These are phyloP conservation scores for Medicago lupulina DNA, from an alignment of 306 rosid genomes.

Conservation along the genomic window DNA sequence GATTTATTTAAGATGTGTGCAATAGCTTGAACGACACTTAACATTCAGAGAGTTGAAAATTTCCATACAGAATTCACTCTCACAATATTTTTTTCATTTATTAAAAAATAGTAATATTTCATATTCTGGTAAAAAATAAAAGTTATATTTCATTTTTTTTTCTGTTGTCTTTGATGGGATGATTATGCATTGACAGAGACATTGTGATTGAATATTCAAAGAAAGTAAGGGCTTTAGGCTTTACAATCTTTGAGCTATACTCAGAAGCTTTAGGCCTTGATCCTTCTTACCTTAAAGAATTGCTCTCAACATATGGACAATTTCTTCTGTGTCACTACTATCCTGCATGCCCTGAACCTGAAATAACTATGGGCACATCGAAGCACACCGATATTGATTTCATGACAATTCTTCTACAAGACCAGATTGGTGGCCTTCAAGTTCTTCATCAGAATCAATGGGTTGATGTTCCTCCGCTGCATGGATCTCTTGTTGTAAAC, in stretches of 20 bases:
- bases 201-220: conserved; percentile 49
- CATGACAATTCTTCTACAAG: conserved; percentile 55
- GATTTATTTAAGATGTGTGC: no score
- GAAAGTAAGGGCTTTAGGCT: conserved; percentile 37
- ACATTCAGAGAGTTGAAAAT: no score
- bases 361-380: conserved; percentile 40
- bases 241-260: conserved; percentile 36
- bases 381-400: conserved; percentile 48
- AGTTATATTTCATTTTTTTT: no score
- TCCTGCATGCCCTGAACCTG: conserved; percentile 54
- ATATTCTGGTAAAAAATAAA: no score
- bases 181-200: conserved; percentile 23
- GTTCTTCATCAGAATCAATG: conserved; percentile 17
- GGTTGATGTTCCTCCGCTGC: conserved; percentile 24
- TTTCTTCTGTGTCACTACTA: conserved; percentile 42
- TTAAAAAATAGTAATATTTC: no score
- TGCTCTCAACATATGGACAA: background rate
- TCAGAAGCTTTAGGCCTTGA: conserved; percentile 47
- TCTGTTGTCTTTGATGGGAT: background rate
- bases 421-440: conserved; percentile 61
- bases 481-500: conserved; percentile 45
- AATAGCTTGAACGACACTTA: no score
- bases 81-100: no score
- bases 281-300: conserved; percentile 11
- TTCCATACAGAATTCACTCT: no score